These are phyloP conservation scores for Daldinia decipiens DNA, from an alignment of 495 filamentous ascomycete species.

Conservation along the genomic window DNA sequence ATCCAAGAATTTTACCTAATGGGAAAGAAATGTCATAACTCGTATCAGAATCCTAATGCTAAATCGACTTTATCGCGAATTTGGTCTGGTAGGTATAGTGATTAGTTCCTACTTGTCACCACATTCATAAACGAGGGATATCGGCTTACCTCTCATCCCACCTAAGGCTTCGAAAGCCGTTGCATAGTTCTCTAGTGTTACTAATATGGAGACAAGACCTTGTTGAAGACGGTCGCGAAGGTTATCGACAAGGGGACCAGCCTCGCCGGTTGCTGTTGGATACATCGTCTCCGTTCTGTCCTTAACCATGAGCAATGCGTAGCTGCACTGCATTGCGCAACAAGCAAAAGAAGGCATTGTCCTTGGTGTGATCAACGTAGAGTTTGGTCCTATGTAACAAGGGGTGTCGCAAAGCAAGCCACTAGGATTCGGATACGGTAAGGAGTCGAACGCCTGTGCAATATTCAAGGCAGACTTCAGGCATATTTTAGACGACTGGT, in stretches of 20 bases:
- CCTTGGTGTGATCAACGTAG: slow-evolving; percentile 53
- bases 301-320: slow-evolving; percentile 68
- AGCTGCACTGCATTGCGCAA: slow-evolving; percentile 71
- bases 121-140: neutral
- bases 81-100: slow-evolving; percentile 37
- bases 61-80: slow-evolving; percentile 49
- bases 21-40: neutral
- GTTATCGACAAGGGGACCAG: slow-evolving; percentile 53
- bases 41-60: slow-evolving; percentile 37
- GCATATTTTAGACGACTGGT: slow-evolving; percentile 66
- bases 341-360: slow-evolving; percentile 71
- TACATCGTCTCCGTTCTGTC: slow-evolving; percentile 61
- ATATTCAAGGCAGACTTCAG: slow-evolving; percentile 62
- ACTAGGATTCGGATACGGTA: slow-evolving; percentile 61
- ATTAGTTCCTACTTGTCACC: slow-evolving; percentile 6
- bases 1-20: slow-evolving; percentile 1
- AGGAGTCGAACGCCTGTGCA: slow-evolving; percentile 60
- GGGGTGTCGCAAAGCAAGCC: slow-evolving; percentile 45
- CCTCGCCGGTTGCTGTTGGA: slow-evolving; percentile 46
- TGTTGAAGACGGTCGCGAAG: slow-evolving; percentile 65
- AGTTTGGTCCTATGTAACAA: slow-evolving; percentile 45
- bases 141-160: slow-evolving; percentile 67
- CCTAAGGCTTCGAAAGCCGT: slow-evolving; percentile 68
- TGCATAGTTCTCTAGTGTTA: slow-evolving; percentile 65
- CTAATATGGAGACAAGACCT: slow-evolving; percentile 62